Conservation (phyloP, 495 filamentous ascomycete species). For the Podospora pseudopauciseta region DNA sequence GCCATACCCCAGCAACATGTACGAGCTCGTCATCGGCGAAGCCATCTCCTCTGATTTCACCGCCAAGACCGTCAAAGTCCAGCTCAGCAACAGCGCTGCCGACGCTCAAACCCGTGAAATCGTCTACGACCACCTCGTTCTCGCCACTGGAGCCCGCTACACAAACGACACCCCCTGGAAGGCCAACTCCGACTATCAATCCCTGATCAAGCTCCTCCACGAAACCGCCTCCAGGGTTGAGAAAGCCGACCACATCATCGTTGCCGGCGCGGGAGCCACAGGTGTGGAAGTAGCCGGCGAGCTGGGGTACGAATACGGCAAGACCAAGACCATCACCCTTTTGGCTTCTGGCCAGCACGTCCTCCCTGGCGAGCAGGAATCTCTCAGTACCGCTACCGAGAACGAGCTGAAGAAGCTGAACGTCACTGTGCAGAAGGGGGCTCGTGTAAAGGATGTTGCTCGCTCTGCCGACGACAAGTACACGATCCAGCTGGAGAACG, state of each 20-base stretch:
- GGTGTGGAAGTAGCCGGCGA: conserved; percentile 44
- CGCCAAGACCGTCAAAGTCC: conserved; percentile 57
- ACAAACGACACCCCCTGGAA: conserved; percentile 45
- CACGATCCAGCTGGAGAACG: conserved; percentile 32
- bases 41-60: conserved; percentile 36
- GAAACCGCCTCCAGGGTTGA: conserved; percentile 29
- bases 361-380: conserved; percentile 38
- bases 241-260: conserved; percentile 41
- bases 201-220: conserved; percentile 27
- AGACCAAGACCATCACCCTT: conserved; percentile 48
- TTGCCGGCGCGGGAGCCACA: conserved; percentile 43
- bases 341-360: conserved; percentile 38
- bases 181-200: conserved; percentile 37
- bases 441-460: conserved; percentile 32
- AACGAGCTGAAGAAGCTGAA: conserved; percentile 49
- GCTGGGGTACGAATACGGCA: conserved; percentile 44
- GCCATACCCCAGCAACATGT: conserved; percentile 37
- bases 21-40: conserved; percentile 43
- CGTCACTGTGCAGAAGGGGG: conserved; percentile 43
- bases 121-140: conserved; percentile 77
- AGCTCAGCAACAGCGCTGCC: conserved; percentile 19
- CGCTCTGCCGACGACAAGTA: conserved; percentile 29
- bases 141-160: conserved; percentile 89
- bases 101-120: conserved; percentile 23
- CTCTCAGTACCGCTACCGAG: conserved; percentile 29